A percentile compares a stretch with the other conserved stretches of the same genome.
These are phyloP conservation scores for Mycena vulgaris DNA, from an alignment of 768 basidiomycete genomes.

Conservation along the genomic window DNA sequence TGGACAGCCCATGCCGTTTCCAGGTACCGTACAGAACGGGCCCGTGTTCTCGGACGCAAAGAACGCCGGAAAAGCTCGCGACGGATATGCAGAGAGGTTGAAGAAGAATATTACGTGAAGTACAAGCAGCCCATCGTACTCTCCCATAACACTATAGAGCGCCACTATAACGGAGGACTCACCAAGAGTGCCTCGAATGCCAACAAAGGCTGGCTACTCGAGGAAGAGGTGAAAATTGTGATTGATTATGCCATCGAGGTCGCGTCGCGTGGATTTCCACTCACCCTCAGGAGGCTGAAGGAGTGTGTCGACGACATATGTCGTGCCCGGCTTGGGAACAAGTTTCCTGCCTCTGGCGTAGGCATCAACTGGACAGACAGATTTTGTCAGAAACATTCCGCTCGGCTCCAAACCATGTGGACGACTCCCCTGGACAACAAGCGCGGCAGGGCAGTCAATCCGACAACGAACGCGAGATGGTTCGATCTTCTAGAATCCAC, in stretches of 20 bases:
- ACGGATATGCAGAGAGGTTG: conserved; percentile 4
- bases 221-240: conserved; percentile 38
- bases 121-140: not conserved
- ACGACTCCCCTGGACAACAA: conserved; percentile 40
- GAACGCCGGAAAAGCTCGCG: conserved; percentile 11
- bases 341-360: conserved; percentile 38
- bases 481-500: conserved; percentile 42
- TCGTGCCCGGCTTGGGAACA: conserved; percentile 31
- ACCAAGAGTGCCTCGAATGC: conserved; percentile 14
- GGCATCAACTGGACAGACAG: conserved; percentile 45
- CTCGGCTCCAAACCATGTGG: conserved; percentile 40
- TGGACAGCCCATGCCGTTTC: not conserved
- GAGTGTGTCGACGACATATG: conserved; percentile 44
- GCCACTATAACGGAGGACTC: not conserved
- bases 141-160: not conserved
- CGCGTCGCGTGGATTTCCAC: conserved; percentile 48
- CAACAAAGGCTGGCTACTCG: not conserved
- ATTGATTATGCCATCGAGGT: conserved; percentile 39
- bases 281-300: conserved; percentile 42
- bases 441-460: conserved; percentile 47
- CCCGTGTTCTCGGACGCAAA: conserved; percentile 14
- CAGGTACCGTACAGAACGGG: not conserved
- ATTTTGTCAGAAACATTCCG: conserved; percentile 43
- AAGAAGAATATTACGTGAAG: not conserved
- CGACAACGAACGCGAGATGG: conserved; percentile 43